Percentiles rank a stretch among this genome's conserved stretches.
Evolutionary conservation across 345 rosid genomes (phyloP).

Genomic region (Lagerstroemia speciosa): DNA sequence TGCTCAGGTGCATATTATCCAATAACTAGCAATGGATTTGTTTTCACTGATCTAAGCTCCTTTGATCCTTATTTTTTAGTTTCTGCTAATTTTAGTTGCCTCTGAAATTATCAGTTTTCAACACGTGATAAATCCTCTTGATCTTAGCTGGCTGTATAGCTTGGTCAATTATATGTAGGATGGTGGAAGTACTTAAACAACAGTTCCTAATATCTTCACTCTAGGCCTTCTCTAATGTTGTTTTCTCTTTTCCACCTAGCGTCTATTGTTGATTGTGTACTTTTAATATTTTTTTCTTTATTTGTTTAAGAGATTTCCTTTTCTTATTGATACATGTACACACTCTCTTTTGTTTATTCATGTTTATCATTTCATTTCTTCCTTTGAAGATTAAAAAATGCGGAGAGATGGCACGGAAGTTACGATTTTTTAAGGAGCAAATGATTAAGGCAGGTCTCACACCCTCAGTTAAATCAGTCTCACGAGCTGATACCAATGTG

Average conservation of each 20-base stretch:
- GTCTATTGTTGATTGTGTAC: not conserved
- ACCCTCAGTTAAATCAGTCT: slow-evolving; percentile 30
- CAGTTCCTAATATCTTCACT: not conserved
- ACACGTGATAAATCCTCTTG: not conserved
- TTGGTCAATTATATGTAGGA: not conserved
- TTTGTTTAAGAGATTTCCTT: not conserved
- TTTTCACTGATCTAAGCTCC: too few species aligned
- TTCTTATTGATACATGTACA: not conserved
- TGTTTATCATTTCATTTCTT: slow-evolving; percentile 8
- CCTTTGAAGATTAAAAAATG: slow-evolving; percentile 63
- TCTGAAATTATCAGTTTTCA: not conserved
- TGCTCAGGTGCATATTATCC: slow-evolving; percentile 47
- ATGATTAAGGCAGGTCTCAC: slow-evolving; percentile 68
- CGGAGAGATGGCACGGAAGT: slow-evolving; percentile 89
- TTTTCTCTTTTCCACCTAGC: not conserved
- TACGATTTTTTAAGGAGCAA: slow-evolving; percentile 83
- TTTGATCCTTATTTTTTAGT: too few species aligned
- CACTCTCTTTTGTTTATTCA: not conserved
- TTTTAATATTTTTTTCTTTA: not conserved
- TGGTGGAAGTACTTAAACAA: not conserved
- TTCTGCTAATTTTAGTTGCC: not conserved
- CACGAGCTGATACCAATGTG: slow-evolving; percentile 36
- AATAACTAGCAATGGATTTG: not conserved
- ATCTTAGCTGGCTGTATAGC: not conserved
- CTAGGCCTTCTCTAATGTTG: not conserved